Evolutionary conservation across 2,329 filamentous ascomycete genomes (phyloP).

Genomic region (Sclerotinia trifoliorum): DNA sequence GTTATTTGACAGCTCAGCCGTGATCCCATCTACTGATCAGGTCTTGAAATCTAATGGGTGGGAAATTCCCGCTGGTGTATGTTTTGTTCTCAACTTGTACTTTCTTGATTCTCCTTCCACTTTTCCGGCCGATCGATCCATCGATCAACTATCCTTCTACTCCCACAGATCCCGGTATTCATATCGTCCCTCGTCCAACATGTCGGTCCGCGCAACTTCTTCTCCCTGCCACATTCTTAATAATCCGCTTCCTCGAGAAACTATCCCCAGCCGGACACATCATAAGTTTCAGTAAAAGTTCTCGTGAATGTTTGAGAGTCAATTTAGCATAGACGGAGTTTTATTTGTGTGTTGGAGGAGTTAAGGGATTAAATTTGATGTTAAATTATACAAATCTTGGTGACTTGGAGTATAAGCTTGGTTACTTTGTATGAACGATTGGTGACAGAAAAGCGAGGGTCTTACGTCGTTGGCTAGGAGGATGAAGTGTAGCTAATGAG

Average conservation of each 20-base stretch:
- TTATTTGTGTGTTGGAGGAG: conserved; percentile 15
- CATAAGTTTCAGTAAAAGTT: conserved; percentile 46
- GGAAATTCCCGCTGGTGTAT: conserved; percentile 24
- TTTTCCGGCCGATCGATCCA: too few species aligned
- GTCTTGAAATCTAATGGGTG: conserved; percentile 29
- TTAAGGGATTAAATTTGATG: conserved; percentile 25
- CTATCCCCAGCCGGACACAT: conserved; percentile 37
- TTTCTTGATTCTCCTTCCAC: not conserved
- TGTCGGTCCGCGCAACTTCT: conserved; percentile 43
- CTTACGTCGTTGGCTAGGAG: not conserved
- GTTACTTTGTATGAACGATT: not conserved
- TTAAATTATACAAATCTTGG: conserved; percentile 33
- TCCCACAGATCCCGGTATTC: conserved; percentile 41
- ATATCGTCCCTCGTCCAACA: conserved; percentile 45
- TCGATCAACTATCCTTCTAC: not conserved
- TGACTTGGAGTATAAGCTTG: conserved; percentile 27
- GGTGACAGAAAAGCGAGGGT: conserved; percentile 8
- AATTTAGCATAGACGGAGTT: conserved; percentile 26
- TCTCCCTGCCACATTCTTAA: conserved; percentile 43
- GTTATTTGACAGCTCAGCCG: conserved; percentile 39
- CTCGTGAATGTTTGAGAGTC: conserved; percentile 45
- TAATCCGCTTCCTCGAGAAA: conserved; percentile 44
- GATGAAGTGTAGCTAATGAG: too few species aligned
- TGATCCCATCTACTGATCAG: conserved; percentile 36
- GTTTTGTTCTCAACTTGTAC: not conserved